Evolutionary conservation across 768 basidiomycete genomes (phyloP).

Genomic region (Lyophyllum semitale): DNA sequence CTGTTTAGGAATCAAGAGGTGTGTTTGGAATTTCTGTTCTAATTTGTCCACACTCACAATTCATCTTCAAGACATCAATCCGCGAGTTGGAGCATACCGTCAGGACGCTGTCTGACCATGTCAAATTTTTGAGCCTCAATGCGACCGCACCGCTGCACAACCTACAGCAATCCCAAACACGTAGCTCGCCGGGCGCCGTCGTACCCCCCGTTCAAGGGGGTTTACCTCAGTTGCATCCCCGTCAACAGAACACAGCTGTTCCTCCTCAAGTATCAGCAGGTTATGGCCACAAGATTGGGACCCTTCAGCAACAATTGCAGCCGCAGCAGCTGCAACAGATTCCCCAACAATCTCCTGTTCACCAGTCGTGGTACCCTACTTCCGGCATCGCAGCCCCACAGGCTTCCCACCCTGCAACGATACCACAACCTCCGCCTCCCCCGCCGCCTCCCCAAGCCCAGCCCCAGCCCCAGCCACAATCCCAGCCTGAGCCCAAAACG

Average conservation of each 20-base stretch:
- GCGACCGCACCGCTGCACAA: slow-evolving; percentile 39
- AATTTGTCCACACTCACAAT: slow-evolving; percentile 12
- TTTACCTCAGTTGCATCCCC: slow-evolving; percentile 40
- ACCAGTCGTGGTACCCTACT: slow-evolving; percentile 63
- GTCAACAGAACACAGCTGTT: slow-evolving; percentile 43
- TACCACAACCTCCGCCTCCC: slow-evolving; percentile 53
- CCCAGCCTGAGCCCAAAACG: slow-evolving; percentile 10
- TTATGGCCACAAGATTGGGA: slow-evolving; percentile 37
- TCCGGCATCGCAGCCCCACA: slow-evolving; percentile 76
- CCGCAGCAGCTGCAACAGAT: slow-evolving; percentile 33
- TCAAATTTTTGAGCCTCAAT: slow-evolving; percentile 76
- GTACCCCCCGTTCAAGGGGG: slow-evolving; percentile 38
- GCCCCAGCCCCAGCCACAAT: slow-evolving; percentile 5
- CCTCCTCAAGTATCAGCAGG: slow-evolving; percentile 36
- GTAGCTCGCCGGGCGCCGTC: slow-evolving; percentile 41
- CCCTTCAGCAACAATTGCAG: slow-evolving; percentile 38
- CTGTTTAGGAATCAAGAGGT: slow-evolving; percentile 81
- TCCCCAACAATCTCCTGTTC: slow-evolving; percentile 36
- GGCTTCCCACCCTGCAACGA: slow-evolving; percentile 76
- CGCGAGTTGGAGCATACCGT: slow-evolving; percentile 82
- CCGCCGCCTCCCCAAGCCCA: slow-evolving; percentile 45
- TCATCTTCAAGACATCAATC: slow-evolving; percentile 57
- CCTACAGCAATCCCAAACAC: slow-evolving; percentile 40
- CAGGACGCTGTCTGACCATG: slow-evolving; percentile 73
- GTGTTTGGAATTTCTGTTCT: slow-evolving; percentile 17